Base-by-base conservation (phyloP, 2,329 filamentous ascomycete genomes). In the Sporothrix euskadiensis region DNA sequence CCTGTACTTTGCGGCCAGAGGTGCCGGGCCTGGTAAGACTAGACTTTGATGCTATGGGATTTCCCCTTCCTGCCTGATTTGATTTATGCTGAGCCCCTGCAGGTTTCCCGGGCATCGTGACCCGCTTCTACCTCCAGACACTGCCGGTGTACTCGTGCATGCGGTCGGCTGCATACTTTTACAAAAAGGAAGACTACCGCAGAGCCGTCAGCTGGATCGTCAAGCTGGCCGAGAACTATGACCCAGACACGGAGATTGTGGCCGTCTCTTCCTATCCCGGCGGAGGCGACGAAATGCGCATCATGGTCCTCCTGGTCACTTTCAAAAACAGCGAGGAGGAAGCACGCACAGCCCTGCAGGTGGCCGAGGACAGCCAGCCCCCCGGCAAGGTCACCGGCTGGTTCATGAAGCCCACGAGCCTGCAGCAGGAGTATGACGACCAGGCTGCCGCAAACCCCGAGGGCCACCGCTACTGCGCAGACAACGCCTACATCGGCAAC, bases 41-140 rank as follows among this genome's bases (percentile, higher is more conserved):
- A 6, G 49, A 8, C 47, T 49, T 16, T 35, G 35, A 35, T 35
- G 35, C 47, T 49, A 49, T 49, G 8, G 35, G 8, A 5, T 3
- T 35, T 35, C 35, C 35, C 8, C 35, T 4, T 35, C 35, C 8
- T 35, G 5, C 35, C 35, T 35, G 35, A 35, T 35, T 35, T 35
- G 35, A 35, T 35, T 35, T 35, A 35, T 35, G 41, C 41, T 44
- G 41, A 44, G 6, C 9, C 9, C 9, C 3, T 44, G 7, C 49
- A 54, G 82, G 86, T 26, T 88, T 88, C 73, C 86, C 87, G 0
- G 87, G 82, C 1, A 79, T 88, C 7, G 83, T 88, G 3, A 87
- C 85, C 1, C 80, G 81, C 16, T 88, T 87, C 75, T 81, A 88
- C 75, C 81, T 88, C 4, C 78, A 80, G 26, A 82, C 84, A 5